Conservation (phyloP, 2,329 filamentous ascomycete species). For the Remersonia thermophila region DNA sequence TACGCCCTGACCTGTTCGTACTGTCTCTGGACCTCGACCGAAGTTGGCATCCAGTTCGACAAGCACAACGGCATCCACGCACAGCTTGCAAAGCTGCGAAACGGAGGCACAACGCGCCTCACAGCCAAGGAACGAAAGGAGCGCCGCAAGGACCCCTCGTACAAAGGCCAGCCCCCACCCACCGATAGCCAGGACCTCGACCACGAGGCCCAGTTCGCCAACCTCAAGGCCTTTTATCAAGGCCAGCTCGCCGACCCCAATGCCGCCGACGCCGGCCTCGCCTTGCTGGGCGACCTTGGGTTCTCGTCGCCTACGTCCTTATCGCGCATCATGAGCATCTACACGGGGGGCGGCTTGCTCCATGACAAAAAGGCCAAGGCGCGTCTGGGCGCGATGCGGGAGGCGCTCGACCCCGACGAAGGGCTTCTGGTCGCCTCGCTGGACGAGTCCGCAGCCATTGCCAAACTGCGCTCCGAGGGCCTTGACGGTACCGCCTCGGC, state of each 20-base stretch:
- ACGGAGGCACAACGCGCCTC: slow-evolving; percentile 41
- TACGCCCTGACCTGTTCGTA: slow-evolving; percentile 80
- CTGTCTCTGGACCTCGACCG: slow-evolving; percentile 84
- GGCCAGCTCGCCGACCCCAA: slow-evolving; percentile 57
- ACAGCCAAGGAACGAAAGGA: slow-evolving; percentile 40
- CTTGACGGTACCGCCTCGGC: slow-evolving; percentile 49
- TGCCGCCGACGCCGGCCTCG: slow-evolving; percentile 35
- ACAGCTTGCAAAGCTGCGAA: slow-evolving; percentile 62
- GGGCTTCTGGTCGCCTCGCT: slow-evolving; percentile 54
- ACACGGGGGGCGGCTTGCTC: slow-evolving; percentile 53
- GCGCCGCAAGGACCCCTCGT: slow-evolving; percentile 33
- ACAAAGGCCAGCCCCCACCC: slow-evolving; percentile 13
- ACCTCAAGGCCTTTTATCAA: slow-evolving; percentile 70
- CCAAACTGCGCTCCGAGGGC: slow-evolving; percentile 43
- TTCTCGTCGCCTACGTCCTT: slow-evolving; percentile 69
- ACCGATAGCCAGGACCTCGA: slow-evolving; percentile 37
- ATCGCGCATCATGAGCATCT: slow-evolving; percentile 82
- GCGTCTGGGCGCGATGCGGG: slow-evolving; percentile 64
- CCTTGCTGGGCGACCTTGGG: slow-evolving; percentile 37
- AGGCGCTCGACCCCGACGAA: slow-evolving; percentile 58
- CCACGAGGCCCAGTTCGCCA: slow-evolving; percentile 58
- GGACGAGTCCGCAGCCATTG: slow-evolving; percentile 50
- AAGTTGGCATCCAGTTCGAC: slow-evolving; percentile 83
- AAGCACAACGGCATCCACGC: slow-evolving; percentile 75
- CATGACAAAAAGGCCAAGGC: slow-evolving; percentile 53